These are phyloP conservation scores for Geosmithia morbida DNA, from an alignment of 2,329 filamentous ascomycete genomes.

Conservation along the genomic window DNA sequence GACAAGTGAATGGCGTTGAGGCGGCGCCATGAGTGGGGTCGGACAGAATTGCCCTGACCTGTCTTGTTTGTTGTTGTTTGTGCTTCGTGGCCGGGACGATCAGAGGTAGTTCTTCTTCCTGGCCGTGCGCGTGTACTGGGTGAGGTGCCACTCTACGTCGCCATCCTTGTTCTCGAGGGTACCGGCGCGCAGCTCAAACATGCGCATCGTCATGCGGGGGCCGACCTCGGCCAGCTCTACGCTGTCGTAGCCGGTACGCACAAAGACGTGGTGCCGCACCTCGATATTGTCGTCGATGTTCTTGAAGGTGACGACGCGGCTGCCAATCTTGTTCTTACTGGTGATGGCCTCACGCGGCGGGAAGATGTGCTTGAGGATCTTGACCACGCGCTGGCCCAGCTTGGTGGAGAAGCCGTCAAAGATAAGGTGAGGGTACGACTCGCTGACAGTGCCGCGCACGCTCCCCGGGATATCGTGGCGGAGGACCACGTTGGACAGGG, in stretches of 20 bases:
- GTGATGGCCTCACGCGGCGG: slow-evolving; percentile 71
- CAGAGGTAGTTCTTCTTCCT: slow-evolving; percentile 93
- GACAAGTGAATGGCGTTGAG: not conserved
- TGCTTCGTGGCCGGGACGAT: not conserved
- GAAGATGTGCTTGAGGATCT: slow-evolving; percentile 88
- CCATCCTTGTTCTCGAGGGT: slow-evolving; percentile 91
- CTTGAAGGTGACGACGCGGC: slow-evolving; percentile 81
- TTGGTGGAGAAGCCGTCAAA: slow-evolving; percentile 85
- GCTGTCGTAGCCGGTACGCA: slow-evolving; percentile 78
- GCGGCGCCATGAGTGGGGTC: not conserved
- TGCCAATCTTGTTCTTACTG: slow-evolving; percentile 62
- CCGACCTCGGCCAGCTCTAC: slow-evolving; percentile 84
- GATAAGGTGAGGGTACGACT: slow-evolving; percentile 86
- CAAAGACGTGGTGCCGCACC: slow-evolving; percentile 71
- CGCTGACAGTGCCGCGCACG: slow-evolving; percentile 74
- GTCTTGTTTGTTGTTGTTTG: not conserved
- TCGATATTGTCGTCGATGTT: slow-evolving; percentile 92
- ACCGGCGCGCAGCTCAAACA: slow-evolving; percentile 85
- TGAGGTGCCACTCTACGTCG: slow-evolving; percentile 92
- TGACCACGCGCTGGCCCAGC: slow-evolving; percentile 69
- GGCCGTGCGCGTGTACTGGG: slow-evolving; percentile 85
- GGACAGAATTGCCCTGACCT: not conserved
- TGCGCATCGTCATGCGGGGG: slow-evolving; percentile 90
- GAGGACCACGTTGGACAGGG: slow-evolving; percentile 81
- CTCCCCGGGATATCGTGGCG: slow-evolving; percentile 86